These are phyloP conservation scores for Diaporthe citrichinensis DNA, from an alignment of 2,329 filamentous ascomycete genomes.

Conservation along the genomic window DNA sequence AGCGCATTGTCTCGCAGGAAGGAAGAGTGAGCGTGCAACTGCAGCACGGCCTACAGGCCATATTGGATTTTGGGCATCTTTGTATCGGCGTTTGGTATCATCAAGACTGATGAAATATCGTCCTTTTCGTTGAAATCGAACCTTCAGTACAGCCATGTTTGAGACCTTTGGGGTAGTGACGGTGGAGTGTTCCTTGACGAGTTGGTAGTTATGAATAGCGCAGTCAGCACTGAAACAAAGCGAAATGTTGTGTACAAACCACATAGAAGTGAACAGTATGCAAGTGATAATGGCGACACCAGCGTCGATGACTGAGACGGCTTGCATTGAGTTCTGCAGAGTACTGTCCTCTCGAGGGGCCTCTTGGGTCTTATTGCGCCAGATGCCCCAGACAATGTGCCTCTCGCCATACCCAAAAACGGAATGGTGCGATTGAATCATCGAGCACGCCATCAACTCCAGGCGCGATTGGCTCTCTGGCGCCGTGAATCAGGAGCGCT, in stretches of 20 bases:
- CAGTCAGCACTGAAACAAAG: not conserved
- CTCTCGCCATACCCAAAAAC: constrained; percentile 32
- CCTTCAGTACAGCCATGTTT: not conserved
- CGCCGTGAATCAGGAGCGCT: constrained; percentile 24
- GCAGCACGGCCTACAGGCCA: not conserved
- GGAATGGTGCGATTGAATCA: constrained; percentile 37
- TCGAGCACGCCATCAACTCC: constrained; percentile 37
- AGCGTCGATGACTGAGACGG: not conserved
- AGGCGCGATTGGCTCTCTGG: constrained; percentile 34
- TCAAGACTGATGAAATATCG: not conserved
- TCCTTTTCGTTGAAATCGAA: not conserved
- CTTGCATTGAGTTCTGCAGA: not conserved
- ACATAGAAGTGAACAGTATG: not conserved
- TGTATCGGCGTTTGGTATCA: constrained; percentile 10
- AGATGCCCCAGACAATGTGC: constrained; percentile 35
- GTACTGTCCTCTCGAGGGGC: constrained; percentile 20
- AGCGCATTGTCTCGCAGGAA: not conserved
- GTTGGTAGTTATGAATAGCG: not conserved
- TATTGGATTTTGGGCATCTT: not conserved
- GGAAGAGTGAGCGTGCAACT: not conserved
- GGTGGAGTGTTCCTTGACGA: not conserved
- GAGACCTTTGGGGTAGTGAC: not conserved
- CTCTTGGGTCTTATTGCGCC: constrained; percentile 46
- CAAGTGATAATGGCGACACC: not conserved
- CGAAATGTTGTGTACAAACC: constrained; percentile 21